A percentile compares a stretch with the other conserved stretches of the same genome.
These are phyloP conservation scores for Pseudovirgaria hyperparasitica DNA, from an alignment of 2,329 filamentous ascomycete species.

Conservation along the genomic window DNA sequence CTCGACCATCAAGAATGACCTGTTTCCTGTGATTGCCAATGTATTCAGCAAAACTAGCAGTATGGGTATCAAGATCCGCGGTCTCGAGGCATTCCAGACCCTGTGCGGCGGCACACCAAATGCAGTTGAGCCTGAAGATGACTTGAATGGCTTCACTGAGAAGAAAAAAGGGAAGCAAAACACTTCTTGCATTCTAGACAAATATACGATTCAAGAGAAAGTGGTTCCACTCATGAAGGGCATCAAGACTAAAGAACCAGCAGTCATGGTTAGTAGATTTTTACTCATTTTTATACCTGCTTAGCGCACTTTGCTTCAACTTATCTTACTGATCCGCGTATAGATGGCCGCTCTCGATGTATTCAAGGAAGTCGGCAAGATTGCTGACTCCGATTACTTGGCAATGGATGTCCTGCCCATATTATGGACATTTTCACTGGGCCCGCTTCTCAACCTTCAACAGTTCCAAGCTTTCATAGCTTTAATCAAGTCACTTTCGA, in stretches of 20 bases:
- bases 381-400: conserved; percentile 80
- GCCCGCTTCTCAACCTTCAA: conserved; percentile 72
- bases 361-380: conserved; percentile 66
- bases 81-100: conserved; percentile 78
- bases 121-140: conserved; percentile 43
- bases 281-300: conserved; percentile 1
- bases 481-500: conserved; percentile 68
- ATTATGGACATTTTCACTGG: conserved; percentile 83
- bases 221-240: conserved; percentile 79
- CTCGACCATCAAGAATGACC: conserved; percentile 89
- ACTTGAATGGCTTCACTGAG: conserved; percentile 56
- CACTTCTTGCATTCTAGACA: conserved; percentile 74
- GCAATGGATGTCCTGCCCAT: conserved; percentile 84
- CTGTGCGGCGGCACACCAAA: conserved; percentile 67
- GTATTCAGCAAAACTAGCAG: conserved; percentile 92
- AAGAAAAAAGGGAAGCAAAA: conserved; percentile 46
- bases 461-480: conserved; percentile 85
- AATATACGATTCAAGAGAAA: conserved; percentile 97
- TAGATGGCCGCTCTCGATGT: conserved; percentile 73
- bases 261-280: conserved; percentile 56
- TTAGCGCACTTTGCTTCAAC: neutral
- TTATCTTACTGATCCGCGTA: neutral
- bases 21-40: conserved; percentile 81
- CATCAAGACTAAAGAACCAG: conserved; percentile 96
- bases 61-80: conserved; percentile 86